Conservation (phyloP, 108 stramenopile species). For the Mayamaea pseudoterrestris region DNA sequence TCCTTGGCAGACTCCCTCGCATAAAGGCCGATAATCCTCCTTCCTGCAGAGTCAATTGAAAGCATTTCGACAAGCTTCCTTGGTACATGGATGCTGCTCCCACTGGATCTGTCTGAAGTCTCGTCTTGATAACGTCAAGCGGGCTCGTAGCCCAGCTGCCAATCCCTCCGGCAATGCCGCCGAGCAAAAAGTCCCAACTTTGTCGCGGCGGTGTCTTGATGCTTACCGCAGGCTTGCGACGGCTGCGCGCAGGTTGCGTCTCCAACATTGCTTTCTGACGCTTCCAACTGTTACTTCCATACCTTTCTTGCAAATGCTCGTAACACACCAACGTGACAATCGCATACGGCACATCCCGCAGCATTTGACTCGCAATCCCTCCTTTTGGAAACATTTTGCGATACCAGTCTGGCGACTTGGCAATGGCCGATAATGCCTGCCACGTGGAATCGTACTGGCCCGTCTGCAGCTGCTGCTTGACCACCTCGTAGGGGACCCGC, state of each 20-base stretch:
- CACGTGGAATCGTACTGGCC: constrained; percentile 58
- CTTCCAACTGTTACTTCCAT: too few relatives aligned
- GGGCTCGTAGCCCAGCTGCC: constrained; percentile 87
- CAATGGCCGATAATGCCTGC: constrained; percentile 52
- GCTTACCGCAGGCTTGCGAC: background rate
- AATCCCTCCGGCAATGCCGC: constrained; percentile 84
- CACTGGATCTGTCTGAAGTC: constrained; percentile 78
- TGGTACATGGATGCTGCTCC: constrained; percentile 38
- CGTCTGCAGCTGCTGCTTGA: constrained; percentile 90
- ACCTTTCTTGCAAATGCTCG: constrained; percentile 67
- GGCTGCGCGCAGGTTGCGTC: too few relatives aligned
- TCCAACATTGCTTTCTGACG: too few relatives aligned
- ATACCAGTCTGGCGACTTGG: constrained; percentile 34
- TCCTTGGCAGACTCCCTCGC: constrained; percentile 78
- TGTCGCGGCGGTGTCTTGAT: background rate
- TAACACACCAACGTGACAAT: constrained; percentile 86
- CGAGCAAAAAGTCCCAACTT: constrained; percentile 65
- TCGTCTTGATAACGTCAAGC: constrained; percentile 88
- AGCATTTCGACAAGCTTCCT: constrained; percentile 52
- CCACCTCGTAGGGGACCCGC: constrained; percentile 92
- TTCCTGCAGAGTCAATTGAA: constrained; percentile 33
- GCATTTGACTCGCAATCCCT: constrained; percentile 80
- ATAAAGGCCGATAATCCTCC: constrained; percentile 73
- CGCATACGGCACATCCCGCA: constrained; percentile 94
- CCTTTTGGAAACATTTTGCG: constrained; percentile 75